Evolutionary conservation across 2,329 filamentous ascomycete species (phyloP).

Genomic region (Nothomitra cinnamomea): DNA sequence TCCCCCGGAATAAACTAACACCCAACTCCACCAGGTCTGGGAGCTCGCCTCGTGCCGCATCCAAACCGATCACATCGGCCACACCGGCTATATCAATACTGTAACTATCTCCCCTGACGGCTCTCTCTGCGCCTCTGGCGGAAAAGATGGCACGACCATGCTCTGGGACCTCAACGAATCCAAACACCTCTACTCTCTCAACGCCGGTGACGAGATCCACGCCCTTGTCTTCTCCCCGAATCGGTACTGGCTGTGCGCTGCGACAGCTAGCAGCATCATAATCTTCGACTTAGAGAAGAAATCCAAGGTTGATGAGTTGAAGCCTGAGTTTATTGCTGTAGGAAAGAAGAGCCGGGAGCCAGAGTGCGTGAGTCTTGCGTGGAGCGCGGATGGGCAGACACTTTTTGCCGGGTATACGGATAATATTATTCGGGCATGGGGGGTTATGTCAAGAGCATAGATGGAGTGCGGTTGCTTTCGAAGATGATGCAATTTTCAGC

Average conservation of each 20-base stretch:
- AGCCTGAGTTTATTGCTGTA: constrained; percentile 89
- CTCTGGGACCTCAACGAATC: constrained; percentile 99
- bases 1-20: not conserved
- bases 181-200: constrained; percentile 99
- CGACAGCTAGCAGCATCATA: constrained; percentile 94
- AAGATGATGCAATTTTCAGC: not conserved
- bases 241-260: constrained; percentile 99
- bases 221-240: constrained; percentile 99
- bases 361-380: constrained; percentile 93
- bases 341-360: constrained; percentile 99
- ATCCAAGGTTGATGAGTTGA: constrained; percentile 99
- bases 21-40: constrained; percentile 57
- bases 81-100: constrained; percentile 99
- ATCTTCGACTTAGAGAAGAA: constrained; percentile 99
- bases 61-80: constrained; percentile 99
- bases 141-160: constrained; percentile 99
- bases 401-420: constrained; percentile 99
- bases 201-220: constrained; percentile 99
- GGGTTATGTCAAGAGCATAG: constrained; percentile 88
- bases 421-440: constrained; percentile 97
- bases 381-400: constrained; percentile 96
- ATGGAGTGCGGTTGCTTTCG: not conserved
- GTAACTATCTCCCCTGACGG: constrained; percentile 99
- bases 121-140: constrained; percentile 95
- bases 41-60: constrained; percentile 98